Base-by-base conservation (phyloP, 495 filamentous ascomycete genomes). In the Aspergillus bridgeri region DNA sequence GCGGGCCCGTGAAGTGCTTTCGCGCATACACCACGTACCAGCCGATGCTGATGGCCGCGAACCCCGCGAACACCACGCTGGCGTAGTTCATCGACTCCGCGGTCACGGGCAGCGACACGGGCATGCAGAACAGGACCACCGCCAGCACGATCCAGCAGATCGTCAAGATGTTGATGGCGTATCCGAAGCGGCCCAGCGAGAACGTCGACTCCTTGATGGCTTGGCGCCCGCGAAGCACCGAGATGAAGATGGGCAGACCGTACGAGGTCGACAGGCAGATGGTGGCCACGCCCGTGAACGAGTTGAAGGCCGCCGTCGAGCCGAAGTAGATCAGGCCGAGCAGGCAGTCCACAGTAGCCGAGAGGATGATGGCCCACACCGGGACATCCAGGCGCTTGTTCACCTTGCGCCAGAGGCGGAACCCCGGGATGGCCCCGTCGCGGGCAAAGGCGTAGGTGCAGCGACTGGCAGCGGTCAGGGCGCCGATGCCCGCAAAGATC, bases 401-500 rank as follows among this genome's bases (percentile, higher is more conserved):
- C 21, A 86, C 81, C 43, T 68, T 67, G 18, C 80, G 79, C 86
- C 86, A 91, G 25, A 89, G 67, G 19, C 77, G 67, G 55, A 84
- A 87, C 3, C 86, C 82, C 0, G 86, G 87, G 52, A 90, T 90
- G 13, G 87, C 87, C 1, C 72, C 69, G 33, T 81, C 76, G n/a
- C 77, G 85, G 19, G 84, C 85, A 62, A 92, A 92, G 4, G 89
- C 88, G 60, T 87, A 91, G 6, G 85, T 86, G 81, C 90, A 90
- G 3, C 89, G 83, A 60, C 81, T 87, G 48, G 82, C 83, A 2
- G 89, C 89, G 3, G 88, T 89, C 78, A 90, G 82, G 56, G 90
- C 83, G 2, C 81, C 84, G 13, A 82, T 87, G 2, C 81, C 81
- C 1, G 87, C 87, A 59, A 92, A 90, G 15, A 92, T 65, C 63